phyloP scores from a whole-genome alignment of 2,329 filamentous ascomycete species.

The Lecanicillium sp. region DNA sequence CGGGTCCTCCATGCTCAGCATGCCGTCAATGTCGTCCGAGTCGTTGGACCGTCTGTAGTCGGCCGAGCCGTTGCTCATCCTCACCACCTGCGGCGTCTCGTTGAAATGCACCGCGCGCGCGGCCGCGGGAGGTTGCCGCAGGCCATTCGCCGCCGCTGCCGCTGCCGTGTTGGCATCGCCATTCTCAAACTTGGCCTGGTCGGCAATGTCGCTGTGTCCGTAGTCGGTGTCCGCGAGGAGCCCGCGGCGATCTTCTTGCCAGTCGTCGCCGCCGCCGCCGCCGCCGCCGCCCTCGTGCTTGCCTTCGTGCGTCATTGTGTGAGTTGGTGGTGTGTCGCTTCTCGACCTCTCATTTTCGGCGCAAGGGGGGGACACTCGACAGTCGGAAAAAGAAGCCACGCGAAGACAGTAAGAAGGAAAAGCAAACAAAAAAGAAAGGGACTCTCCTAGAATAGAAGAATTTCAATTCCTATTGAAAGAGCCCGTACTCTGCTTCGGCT shows the following conservation, averaged over 20 bases:
- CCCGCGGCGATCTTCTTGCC: conserved; percentile 15
- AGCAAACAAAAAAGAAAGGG: background rate
- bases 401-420: background rate
- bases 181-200: too few species aligned
- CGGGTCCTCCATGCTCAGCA: conserved; percentile 31
- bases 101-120: conserved; percentile 62
- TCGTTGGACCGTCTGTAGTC: conserved; percentile 1
- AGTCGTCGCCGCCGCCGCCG: conserved; percentile 8
- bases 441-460: background rate
- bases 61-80: conserved; percentile 17
- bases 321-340: conserved; percentile 4
- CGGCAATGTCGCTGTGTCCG: conserved; percentile 7
- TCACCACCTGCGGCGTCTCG: conserved; percentile 38
- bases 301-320: conserved; percentile 10
- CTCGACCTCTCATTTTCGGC: conserved; percentile 7
- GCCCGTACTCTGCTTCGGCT: too few species aligned
- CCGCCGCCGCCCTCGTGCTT: conserved; percentile 5
- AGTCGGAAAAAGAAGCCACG: background rate
- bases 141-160: conserved; percentile 1
- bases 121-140: background rate
- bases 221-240: conserved; percentile 15
- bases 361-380: conserved; percentile 1
- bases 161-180: background rate
- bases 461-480: too few species aligned
- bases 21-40: background rate